Conservation (phyloP, 306 rosid species). For the Prunus kanzakura region DNA sequence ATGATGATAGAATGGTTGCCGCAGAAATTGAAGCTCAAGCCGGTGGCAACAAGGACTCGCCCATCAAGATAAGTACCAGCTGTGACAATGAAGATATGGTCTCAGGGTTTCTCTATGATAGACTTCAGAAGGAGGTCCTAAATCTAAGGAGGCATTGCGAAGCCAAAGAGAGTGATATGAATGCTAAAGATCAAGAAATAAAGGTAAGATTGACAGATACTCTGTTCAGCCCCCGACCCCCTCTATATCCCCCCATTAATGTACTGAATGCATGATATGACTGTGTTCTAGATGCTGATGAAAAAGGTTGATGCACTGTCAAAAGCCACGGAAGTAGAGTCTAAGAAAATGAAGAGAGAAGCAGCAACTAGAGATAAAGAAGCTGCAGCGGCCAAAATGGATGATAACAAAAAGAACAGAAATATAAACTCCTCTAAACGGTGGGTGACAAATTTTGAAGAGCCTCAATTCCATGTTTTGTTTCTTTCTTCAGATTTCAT, state of each 20-base stretch:
- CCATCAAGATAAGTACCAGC: slow-evolving; percentile 26
- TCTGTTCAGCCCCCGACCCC: background rate
- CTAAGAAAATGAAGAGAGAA: slow-evolving; percentile 87
- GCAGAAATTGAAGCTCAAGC: slow-evolving; percentile 28
- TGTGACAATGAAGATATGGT: slow-evolving; percentile 51
- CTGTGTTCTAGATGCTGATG: slow-evolving; percentile 52
- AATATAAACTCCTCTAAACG: slow-evolving; percentile 51
- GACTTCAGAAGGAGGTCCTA: slow-evolving; percentile 83
- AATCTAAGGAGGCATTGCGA: slow-evolving; percentile 63
- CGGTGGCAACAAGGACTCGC: slow-evolving; percentile 27
- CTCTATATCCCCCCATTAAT: background rate
- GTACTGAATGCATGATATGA: slow-evolving; percentile 21
- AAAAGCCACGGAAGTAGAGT: slow-evolving; percentile 80
- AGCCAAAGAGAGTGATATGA: slow-evolving; percentile 49
- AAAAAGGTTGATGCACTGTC: slow-evolving; percentile 82
- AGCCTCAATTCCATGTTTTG: background rate
- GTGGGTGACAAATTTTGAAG: slow-evolving; percentile 27
- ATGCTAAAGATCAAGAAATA: slow-evolving; percentile 73
- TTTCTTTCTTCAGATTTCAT: background rate
- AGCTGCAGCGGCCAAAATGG: slow-evolving; percentile 50
- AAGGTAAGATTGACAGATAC: slow-evolving; percentile 44
- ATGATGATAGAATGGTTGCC: slow-evolving; percentile 22
- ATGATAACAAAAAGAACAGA: slow-evolving; percentile 45
- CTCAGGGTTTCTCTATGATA: slow-evolving; percentile 87
- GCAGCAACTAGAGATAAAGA: slow-evolving; percentile 80